Percentiles rank a stretch among this genome's conserved stretches.
Evolutionary conservation across 192 early-diverging fungal genomes (phyloP).

Genomic region (Fimicolochytrium jonesii): DNA sequence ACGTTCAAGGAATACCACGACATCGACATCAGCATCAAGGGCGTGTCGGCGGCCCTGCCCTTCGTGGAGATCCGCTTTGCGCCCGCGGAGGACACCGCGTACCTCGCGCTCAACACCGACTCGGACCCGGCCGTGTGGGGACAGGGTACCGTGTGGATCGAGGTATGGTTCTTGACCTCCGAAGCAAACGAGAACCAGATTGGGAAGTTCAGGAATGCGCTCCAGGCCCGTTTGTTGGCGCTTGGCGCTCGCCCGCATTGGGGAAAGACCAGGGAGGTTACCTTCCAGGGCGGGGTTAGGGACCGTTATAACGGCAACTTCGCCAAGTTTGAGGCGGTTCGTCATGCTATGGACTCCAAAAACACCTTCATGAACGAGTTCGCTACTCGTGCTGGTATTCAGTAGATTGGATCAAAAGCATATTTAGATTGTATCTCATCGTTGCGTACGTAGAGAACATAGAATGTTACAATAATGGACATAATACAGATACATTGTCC

Average conservation of each 20-base stretch:
- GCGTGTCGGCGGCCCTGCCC: neutral
- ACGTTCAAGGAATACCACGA: neutral
- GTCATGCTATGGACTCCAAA: neutral
- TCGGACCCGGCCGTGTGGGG: neutral
- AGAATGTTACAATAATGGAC: no score
- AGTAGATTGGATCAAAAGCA: neutral
- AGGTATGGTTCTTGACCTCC: neutral
- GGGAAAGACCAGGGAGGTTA: neutral
- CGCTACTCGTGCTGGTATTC: neutral
- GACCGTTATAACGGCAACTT: neutral
- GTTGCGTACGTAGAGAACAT: no score
- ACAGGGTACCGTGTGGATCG: neutral
- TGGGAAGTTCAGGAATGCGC: neutral
- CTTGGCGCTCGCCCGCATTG: neutral
- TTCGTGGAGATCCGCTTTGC: slow-evolving; percentile 3
- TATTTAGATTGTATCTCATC: no score
- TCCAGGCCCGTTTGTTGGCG: neutral
- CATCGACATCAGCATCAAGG: neutral
- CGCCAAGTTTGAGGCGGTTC: neutral
- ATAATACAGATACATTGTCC: no score
- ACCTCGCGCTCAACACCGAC: neutral
- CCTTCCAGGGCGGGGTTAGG: neutral
- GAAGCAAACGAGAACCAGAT: neutral
- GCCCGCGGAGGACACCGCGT: neutral
- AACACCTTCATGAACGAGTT: neutral